Conservation (phyloP, 176 grass and related monocot genomes). For the Eragrostis curvula region DNA sequence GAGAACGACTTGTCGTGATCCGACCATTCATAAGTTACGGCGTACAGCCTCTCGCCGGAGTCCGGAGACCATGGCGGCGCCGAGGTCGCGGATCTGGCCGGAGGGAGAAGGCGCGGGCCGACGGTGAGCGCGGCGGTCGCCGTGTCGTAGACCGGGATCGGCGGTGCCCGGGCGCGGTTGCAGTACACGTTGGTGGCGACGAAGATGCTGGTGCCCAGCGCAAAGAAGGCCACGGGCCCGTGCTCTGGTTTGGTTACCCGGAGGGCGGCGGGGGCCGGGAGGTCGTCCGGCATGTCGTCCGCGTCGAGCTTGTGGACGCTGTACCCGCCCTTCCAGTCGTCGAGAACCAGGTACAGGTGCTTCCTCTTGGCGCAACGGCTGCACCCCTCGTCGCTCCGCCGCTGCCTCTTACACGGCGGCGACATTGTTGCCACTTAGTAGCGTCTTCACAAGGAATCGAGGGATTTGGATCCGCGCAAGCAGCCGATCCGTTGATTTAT, state of each 20-base stretch:
- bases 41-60: neutral
- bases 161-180: neutral
- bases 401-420: too few relatives aligned
- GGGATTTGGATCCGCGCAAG: too few relatives aligned
- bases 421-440: too few relatives aligned
- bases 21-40: neutral
- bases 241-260: neutral
- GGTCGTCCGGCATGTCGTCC: neutral
- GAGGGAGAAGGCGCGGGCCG: slow-evolving; percentile 5
- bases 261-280: neutral
- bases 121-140: neutral
- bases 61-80: too few relatives aligned
- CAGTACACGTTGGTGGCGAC: neutral
- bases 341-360: neutral
- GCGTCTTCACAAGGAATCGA: too few relatives aligned
- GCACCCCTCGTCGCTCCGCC: too few relatives aligned
- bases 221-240: neutral
- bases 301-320: neutral
- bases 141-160: slow-evolving; percentile 12
- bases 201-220: slow-evolving; percentile 18
- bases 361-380: neutral
- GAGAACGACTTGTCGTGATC: too few relatives aligned
- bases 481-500: too few relatives aligned
- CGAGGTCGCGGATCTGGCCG: too few relatives aligned
- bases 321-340: neutral